phyloP scores from a whole-genome alignment of 2,329 filamentous ascomycete species.

The Colletotrichum horii region DNA sequence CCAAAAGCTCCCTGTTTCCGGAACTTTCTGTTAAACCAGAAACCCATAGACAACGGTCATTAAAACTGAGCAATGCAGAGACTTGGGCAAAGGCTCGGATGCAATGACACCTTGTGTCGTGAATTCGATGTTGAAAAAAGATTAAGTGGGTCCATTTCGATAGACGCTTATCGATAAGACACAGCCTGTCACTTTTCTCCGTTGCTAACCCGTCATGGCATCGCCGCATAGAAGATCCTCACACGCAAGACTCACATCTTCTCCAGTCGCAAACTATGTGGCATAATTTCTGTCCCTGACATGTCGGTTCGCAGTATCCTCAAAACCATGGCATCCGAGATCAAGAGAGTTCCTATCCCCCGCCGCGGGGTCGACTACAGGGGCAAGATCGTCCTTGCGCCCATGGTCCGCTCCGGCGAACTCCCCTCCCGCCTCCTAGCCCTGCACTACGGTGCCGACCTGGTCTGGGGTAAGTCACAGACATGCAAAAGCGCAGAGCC shows the following conservation, averaged over 20 bases:
- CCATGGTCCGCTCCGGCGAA: conserved; percentile 98
- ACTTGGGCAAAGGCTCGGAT: not conserved
- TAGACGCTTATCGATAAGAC: conserved; percentile 20
- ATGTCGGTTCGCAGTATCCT: conserved; percentile 33
- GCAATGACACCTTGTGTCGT: not conserved
- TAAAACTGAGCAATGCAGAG: not conserved
- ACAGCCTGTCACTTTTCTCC: conserved; percentile 1
- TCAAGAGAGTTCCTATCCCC: conserved; percentile 81
- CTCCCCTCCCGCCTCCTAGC: conserved; percentile 87
- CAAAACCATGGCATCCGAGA: conserved; percentile 61
- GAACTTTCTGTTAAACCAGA: not conserved
- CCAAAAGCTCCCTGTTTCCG: not conserved
- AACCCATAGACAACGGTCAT: not conserved
- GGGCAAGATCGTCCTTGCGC: conserved; percentile 91
- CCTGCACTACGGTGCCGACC: conserved; percentile 92
- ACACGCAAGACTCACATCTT: not conserved
- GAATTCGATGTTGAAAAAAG: not conserved
- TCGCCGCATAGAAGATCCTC: conserved; percentile 9
- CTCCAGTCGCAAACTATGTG: not conserved
- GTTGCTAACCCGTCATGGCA: conserved; percentile 14
- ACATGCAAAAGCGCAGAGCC: not conserved
- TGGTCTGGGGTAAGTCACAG: conserved; percentile 81
- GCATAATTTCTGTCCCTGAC: not conserved
- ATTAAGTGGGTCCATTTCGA: not conserved
- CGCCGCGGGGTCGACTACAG: conserved; percentile 90